A percentile compares a stretch with the other conserved stretches of the same genome.
phyloP scores from a whole-genome alignment of 2,329 filamentous ascomycete genomes.

The Fusarium redolens region DNA sequence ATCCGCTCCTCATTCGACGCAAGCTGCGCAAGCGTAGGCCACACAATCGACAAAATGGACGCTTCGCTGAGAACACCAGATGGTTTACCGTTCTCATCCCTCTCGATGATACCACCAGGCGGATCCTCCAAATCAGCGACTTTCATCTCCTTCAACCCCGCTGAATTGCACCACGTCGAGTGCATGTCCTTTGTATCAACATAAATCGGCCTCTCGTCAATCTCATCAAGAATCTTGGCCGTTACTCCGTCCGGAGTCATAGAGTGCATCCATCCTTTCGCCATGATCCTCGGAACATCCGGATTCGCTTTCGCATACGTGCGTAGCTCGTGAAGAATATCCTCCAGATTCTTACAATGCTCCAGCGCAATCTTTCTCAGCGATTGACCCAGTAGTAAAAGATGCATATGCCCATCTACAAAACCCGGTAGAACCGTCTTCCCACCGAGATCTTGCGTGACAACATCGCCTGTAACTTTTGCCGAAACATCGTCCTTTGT shows the following conservation, averaged over 20 bases:
- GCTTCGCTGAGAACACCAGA: constrained; percentile 65
- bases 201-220: constrained; percentile 66
- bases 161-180: constrained; percentile 66
- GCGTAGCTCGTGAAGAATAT: constrained; percentile 61
- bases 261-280: constrained; percentile 67
- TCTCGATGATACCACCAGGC: constrained; percentile 63
- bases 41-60: constrained; percentile 63
- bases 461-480: constrained; percentile 12
- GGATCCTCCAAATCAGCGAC: constrained; percentile 59
- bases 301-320: constrained; percentile 60
- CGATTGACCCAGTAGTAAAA: constrained; percentile 65
- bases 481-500: constrained; percentile 44
- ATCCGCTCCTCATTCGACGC: constrained; percentile 61
- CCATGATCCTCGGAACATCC: constrained; percentile 60
- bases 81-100: constrained; percentile 59
- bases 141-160: constrained; percentile 61
- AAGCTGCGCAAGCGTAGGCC: constrained; percentile 64
- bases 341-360: constrained; percentile 59
- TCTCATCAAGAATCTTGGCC: constrained; percentile 59
- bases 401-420: constrained; percentile 68
- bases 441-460: constrained; percentile 46
- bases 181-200: constrained; percentile 68
- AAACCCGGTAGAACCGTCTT: constrained; percentile 64
- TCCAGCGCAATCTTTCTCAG: constrained; percentile 63
- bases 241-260: constrained; percentile 60